These are phyloP conservation scores for Ceratobasidium sp. DNA, from an alignment of 1,284 basidiomycete species.

Conservation along the genomic window DNA sequence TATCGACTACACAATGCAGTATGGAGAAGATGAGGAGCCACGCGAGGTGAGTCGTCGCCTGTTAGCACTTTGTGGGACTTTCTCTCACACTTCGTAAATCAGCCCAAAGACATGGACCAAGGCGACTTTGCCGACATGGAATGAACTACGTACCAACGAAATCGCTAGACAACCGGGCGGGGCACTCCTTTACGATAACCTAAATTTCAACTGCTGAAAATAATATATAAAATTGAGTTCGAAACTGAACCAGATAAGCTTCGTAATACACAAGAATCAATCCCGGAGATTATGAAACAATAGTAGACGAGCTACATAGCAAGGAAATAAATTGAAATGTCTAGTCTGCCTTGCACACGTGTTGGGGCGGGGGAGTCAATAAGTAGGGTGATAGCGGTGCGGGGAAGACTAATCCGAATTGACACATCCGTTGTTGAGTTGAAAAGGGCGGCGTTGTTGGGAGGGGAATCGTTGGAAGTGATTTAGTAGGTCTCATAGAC, in stretches of 20 bases:
- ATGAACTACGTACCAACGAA: neutral
- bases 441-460: neutral
- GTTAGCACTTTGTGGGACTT: conserved; percentile 9
- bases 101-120: conserved; percentile 89
- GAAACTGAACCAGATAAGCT: neutral
- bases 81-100: conserved; percentile 21
- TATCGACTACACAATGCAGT: conserved; percentile 97
- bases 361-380: conserved; percentile 9
- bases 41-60: conserved; percentile 69
- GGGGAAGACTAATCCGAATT: neutral
- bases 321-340: neutral
- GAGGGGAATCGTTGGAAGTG: neutral
- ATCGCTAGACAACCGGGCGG: too few relatives aligned
- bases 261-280: conserved; percentile 24
- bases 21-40: conserved; percentile 93
- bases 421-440: neutral
- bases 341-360: conserved; percentile 21
- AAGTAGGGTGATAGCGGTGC: neutral
- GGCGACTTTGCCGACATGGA: conserved; percentile 76
- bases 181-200: too few relatives aligned
- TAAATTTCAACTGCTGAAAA: conserved; percentile 9
- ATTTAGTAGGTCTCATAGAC: conserved; percentile 25
- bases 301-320: too few relatives aligned
- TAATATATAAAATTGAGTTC: conserved; percentile 15
- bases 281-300: neutral